These are phyloP conservation scores for Bruguiera parviflora DNA, from an alignment of 345 rosid species.

Conservation along the genomic window DNA sequence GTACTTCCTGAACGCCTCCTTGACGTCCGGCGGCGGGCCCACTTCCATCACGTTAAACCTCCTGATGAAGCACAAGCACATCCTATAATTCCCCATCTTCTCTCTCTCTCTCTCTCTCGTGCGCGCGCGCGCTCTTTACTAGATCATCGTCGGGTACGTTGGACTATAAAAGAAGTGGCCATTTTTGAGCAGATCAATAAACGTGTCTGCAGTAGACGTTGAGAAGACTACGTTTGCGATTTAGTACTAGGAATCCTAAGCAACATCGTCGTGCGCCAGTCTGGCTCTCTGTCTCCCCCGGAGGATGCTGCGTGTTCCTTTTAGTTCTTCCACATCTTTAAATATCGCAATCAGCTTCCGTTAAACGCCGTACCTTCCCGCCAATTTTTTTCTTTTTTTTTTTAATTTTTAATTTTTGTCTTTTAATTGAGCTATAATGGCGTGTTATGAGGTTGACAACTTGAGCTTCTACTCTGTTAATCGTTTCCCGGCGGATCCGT, in stretches of 20 bases:
- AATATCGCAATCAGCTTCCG: background rate
- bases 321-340: background rate
- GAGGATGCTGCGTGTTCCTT: background rate
- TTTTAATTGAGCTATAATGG: background rate
- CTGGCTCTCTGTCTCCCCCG: background rate
- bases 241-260: too few relatives aligned
- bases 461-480: background rate
- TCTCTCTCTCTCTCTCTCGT: background rate
- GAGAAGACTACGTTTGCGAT: too few relatives aligned
- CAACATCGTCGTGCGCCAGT: background rate
- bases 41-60: constrained; percentile 62
- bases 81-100: constrained; percentile 60
- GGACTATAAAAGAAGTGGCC: background rate
- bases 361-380: constrained; percentile 18
- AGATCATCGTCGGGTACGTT: background rate
- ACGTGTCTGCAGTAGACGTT: too few relatives aligned
- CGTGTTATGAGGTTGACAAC: too few relatives aligned
- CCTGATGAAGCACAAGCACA: constrained; percentile 68
- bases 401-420: too few relatives aligned
- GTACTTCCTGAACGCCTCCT: constrained; percentile 48
- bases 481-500: background rate
- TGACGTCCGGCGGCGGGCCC: constrained; percentile 63
- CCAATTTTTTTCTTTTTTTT: background rate
- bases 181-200: too few relatives aligned
- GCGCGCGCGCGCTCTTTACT: background rate